Base-by-base conservation (phyloP, 495 filamentous ascomycete genomes). In the Patellaria atrata region DNA sequence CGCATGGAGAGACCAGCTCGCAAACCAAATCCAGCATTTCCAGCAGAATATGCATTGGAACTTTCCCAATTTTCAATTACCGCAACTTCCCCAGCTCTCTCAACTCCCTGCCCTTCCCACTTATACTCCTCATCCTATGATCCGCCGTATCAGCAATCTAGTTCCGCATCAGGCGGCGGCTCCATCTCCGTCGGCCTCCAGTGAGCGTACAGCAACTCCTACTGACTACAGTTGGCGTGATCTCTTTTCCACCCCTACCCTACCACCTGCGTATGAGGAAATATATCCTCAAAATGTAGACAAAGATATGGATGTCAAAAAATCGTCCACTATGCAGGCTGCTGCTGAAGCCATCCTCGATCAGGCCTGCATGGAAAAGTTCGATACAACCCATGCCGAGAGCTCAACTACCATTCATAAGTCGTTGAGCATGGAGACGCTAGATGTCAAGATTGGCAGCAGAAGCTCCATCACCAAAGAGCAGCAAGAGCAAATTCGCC, bases 221-320 rank as follows among this genome's bases (percentile, higher is more conserved):
- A 25, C 47, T 3, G 67, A 74, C 41, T 64, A 63, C 40, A 60
- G 65, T 43, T 83, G 80, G 76, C 82, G 77, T 68, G 75, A 81
- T 47, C 58, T 77, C 27, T 53, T 74, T 39, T 68, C 62, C 28
- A 67, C 55, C 56, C 65, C 55, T 1, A 46, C 58, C 4, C 62
- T 64, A 18, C 82, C 82, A 4, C 82, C 83, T 21, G 71, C 83
- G 3, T 92, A 92, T 40, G 72, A 84, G 33, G 82, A 85, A 14
- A 67, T 91, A 18, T 92, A 73, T 50, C 82, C 82, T 22, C 59
- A 62, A 15, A 47, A 44, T 23, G 50, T 54, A n/a, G 49, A 54
- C 28, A 43, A 52, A 23, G 32, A 30, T 32, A 49, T 57, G 22
- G 58, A 72, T 24, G 60, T 62, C 12, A 82, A 85, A 58, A 75